These are phyloP conservation scores for Nidularia pulvinata DNA, from an alignment of 768 basidiomycete genomes.

Conservation along the genomic window DNA sequence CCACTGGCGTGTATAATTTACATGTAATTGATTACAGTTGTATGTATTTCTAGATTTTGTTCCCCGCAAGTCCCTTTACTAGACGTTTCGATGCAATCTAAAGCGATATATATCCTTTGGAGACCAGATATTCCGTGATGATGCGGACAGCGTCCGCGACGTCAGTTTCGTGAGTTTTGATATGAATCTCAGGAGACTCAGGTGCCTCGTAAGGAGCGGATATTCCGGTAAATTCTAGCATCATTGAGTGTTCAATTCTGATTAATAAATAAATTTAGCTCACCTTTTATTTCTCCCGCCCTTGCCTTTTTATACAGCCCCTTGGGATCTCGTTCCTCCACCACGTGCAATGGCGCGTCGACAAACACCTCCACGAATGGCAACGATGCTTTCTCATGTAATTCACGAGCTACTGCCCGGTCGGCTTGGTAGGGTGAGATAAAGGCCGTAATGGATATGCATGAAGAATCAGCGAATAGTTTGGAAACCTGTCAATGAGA, in stretches of 20 bases:
- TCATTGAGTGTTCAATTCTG: not conserved
- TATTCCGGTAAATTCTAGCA: conserved; percentile 95
- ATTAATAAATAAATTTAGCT: conserved; percentile 6
- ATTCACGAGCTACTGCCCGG: conserved; percentile 75
- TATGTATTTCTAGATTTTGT: too few relatives aligned
- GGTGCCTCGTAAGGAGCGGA: conserved; percentile 97
- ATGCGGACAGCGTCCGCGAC: conserved; percentile 77
- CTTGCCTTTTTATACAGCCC: conserved; percentile 97
- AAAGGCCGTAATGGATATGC: conserved; percentile 91
- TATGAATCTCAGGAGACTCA: conserved; percentile 83
- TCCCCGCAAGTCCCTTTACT: not conserved
- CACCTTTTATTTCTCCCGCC: conserved; percentile 95
- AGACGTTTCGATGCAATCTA: conserved; percentile 5
- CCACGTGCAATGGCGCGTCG: conserved; percentile 87
- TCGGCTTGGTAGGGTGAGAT: conserved; percentile 97
- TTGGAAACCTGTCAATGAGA: conserved; percentile 76
- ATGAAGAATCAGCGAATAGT: conserved; percentile 87
- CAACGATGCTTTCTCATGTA: conserved; percentile 74
- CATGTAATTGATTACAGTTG: too few relatives aligned
- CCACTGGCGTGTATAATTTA: too few relatives aligned
- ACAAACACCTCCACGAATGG: conserved; percentile 95
- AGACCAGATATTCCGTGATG: conserved; percentile 78
- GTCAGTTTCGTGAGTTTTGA: conserved; percentile 81
- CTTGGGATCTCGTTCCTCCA: conserved; percentile 95
- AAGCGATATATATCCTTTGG: conserved; percentile 54